Evolutionary conservation across 2,329 filamentous ascomycete species (phyloP).

Genomic region (Xylaria sp.): DNA sequence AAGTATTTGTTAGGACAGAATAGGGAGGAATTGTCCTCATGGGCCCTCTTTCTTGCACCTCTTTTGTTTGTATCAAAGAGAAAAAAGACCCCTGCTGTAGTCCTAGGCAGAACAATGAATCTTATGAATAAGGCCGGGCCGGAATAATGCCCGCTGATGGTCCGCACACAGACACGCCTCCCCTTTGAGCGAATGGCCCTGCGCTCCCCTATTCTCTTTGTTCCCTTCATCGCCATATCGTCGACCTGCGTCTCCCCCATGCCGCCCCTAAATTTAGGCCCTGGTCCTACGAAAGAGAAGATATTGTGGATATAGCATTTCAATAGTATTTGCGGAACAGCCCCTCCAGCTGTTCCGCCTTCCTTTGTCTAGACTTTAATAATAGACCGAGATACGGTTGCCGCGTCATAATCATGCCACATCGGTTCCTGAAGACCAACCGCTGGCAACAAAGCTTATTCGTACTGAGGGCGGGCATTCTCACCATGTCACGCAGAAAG

Average conservation of each 20-base stretch:
- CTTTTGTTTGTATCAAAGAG: slow-evolving; percentile 39
- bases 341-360: background rate
- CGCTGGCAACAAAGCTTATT: background rate
- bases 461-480: background rate
- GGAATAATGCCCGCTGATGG: slow-evolving; percentile 12
- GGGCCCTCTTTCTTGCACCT: slow-evolving; percentile 25
- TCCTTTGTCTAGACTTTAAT: slow-evolving; percentile 27
- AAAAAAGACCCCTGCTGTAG: slow-evolving; percentile 13
- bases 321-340: slow-evolving; percentile 3
- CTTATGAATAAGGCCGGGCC: slow-evolving; percentile 19
- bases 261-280: background rate
- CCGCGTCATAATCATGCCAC: slow-evolving; percentile 1
- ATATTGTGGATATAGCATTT: slow-evolving; percentile 16
- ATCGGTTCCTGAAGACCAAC: background rate
- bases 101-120: slow-evolving; percentile 36
- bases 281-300: slow-evolving; percentile 8
- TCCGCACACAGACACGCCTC: slow-evolving; percentile 30
- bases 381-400: slow-evolving; percentile 14
- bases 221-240: slow-evolving; percentile 21
- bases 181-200: slow-evolving; percentile 24
- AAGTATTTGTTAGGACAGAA: slow-evolving; percentile 38
- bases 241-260: background rate
- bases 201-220: slow-evolving; percentile 27
- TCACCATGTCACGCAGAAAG: background rate
- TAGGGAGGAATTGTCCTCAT: slow-evolving; percentile 34